Percentiles rank a stretch among this genome's conserved stretches.
phyloP scores from a whole-genome alignment of 2,329 filamentous ascomycete genomes.

The Bipolaris sorokiniana region DNA sequence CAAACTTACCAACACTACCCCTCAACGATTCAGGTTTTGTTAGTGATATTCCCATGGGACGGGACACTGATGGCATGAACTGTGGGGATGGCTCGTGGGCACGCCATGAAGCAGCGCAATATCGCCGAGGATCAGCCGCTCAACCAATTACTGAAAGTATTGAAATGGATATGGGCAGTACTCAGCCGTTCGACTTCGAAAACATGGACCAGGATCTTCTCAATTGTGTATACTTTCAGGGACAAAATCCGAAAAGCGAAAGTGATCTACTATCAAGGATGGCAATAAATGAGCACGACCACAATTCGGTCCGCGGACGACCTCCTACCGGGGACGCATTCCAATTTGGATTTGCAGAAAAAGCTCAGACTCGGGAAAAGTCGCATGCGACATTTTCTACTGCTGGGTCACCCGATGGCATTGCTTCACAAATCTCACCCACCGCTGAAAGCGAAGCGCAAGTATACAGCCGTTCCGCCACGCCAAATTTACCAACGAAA shows the following conservation, averaged over 20 bases:
- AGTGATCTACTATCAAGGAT: constrained; percentile 1
- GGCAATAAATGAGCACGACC: constrained; percentile 5
- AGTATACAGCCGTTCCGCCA: constrained; percentile 34
- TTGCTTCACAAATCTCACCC: constrained; percentile 24
- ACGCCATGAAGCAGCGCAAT: constrained; percentile 26
- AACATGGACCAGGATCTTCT: constrained; percentile 16
- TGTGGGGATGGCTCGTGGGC: constrained; percentile 28
- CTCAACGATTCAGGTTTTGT: constrained; percentile 79
- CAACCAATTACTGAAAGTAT: constrained; percentile 31
- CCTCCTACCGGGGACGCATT: constrained; percentile 6
- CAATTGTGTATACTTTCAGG: constrained; percentile 10
- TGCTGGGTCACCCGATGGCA: constrained; percentile 29
- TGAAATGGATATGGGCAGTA: constrained; percentile 23
- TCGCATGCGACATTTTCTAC: constrained; percentile 17
- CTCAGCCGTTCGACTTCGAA: constrained; percentile 12
- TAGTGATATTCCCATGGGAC: constrained; percentile 75
- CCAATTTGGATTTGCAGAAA: constrained; percentile 2
- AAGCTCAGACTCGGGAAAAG: constrained; percentile 6
- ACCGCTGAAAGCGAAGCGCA: constrained; percentile 26
- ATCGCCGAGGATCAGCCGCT: constrained; percentile 19
- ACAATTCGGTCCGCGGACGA: constrained; percentile 1
- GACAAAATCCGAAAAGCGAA: constrained; percentile 10
- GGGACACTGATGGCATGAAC: constrained; percentile 66
- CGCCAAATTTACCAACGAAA: constrained; percentile 27
- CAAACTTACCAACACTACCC: constrained; percentile 66